Conservation (phyloP, 257 asterid species). For the Gentiana macrophylla region DNA sequence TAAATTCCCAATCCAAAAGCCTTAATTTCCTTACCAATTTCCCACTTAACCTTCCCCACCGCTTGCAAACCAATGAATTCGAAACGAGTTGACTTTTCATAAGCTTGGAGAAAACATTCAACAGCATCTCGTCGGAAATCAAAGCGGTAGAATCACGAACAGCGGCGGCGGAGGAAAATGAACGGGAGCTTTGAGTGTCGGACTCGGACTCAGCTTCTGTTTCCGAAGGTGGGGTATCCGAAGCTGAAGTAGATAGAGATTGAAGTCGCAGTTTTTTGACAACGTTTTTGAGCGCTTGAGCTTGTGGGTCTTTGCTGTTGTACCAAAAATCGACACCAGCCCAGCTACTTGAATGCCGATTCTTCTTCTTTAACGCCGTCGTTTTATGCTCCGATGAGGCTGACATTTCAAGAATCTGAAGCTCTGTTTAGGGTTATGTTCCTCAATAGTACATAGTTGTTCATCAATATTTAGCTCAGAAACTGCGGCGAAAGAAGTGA, state of each 20-base stretch:
- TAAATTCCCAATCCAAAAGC: conserved; percentile 82
- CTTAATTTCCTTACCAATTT: conserved; percentile 46
- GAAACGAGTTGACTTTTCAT: conserved; percentile 37
- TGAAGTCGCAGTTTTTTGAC: conserved; percentile 58
- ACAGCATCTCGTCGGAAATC: conserved; percentile 52
- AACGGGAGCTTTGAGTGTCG: conserved; percentile 8
- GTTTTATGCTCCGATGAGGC: conserved; percentile 31
- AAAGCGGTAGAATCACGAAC: conserved; percentile 33
- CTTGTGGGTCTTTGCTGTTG: conserved; percentile 29
- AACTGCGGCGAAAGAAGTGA: too few species aligned
- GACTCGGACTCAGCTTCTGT: conserved; percentile 32
- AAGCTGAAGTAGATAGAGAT: conserved; percentile 47
- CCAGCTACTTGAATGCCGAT: conserved; percentile 32
- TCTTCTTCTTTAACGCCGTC: conserved; percentile 23
- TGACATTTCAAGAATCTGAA: conserved; percentile 25
- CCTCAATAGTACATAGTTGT: conserved; percentile 11
- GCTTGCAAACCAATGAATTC: conserved; percentile 69
- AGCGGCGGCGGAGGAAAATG: neutral
- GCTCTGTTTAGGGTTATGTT: conserved; percentile 29
- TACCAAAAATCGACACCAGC: conserved; percentile 41
- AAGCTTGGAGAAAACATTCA: conserved; percentile 40
- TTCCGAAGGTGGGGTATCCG: conserved; percentile 68
- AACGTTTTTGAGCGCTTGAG: conserved; percentile 41
- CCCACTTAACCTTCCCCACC: conserved; percentile 71
- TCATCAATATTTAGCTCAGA: too few species aligned